Evolutionary conservation across 306 rosid species (phyloP).

Genomic region (Prunus mongolica): DNA sequence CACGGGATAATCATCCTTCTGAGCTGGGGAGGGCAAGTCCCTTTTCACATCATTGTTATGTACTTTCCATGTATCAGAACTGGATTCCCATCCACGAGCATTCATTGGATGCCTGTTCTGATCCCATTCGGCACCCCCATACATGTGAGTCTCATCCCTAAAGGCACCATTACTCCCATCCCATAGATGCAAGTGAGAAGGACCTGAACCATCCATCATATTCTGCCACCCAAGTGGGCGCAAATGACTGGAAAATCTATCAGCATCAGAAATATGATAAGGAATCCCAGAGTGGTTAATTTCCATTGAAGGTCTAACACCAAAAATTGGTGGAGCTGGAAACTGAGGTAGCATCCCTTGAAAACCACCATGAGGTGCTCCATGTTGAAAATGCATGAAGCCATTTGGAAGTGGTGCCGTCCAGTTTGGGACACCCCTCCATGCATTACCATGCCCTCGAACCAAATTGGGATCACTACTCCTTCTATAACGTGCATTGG

Average conservation of each 20-base stretch:
- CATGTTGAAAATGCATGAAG: conserved; percentile 89
- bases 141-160: conserved; percentile 78
- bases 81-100: conserved; percentile 85
- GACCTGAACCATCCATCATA: conserved; percentile 88
- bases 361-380: conserved; percentile 87
- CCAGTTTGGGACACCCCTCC: conserved; percentile 98
- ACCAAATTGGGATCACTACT: conserved; percentile 67
- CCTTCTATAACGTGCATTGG: conserved; percentile 76
- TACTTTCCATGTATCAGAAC: conserved; percentile 79
- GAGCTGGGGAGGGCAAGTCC: conserved; percentile 70
- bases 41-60: conserved; percentile 66
- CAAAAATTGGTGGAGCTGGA: conserved; percentile 72
- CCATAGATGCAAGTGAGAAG: conserved; percentile 92
- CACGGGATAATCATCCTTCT: conserved; percentile 51
- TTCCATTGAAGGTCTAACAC: conserved; percentile 85
- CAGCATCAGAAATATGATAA: conserved; percentile 83
- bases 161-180: conserved; percentile 77
- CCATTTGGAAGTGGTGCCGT: conserved; percentile 77
- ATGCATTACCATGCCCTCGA: conserved; percentile 76
- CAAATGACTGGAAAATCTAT: conserved; percentile 82
- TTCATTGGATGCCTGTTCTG: conserved; percentile 71
- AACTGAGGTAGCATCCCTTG: conserved; percentile 85
- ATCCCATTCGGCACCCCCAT: conserved; percentile 87
- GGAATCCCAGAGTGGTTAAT: conserved; percentile 81
- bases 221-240: conserved; percentile 93